Conservation (phyloP, 2,329 filamentous ascomycete genomes). For the Cercospora sesami region DNA sequence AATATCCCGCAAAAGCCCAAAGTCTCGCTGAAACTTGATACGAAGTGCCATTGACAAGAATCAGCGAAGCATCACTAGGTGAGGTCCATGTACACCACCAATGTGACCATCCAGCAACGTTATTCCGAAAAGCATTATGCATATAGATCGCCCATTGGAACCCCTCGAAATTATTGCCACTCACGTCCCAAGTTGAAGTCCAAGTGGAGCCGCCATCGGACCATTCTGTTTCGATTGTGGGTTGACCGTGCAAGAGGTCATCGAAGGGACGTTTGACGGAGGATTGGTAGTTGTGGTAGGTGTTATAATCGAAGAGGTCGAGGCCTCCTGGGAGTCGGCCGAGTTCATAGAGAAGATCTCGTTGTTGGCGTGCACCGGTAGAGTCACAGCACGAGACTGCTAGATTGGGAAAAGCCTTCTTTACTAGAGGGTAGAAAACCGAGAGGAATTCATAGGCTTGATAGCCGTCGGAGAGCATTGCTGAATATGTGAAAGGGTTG, state of each 20-base stretch:
- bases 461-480: not conserved
- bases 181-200: not conserved
- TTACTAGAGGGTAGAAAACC: not conserved
- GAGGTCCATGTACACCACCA: not conserved
- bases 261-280: not conserved
- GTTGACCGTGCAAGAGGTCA: not conserved
- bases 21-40: not conserved
- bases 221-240: not conserved
- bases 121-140: not conserved
- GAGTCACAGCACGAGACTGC: not conserved
- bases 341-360: not conserved
- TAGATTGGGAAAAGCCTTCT: not conserved
- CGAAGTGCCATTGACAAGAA: not conserved
- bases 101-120: not conserved
- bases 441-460: not conserved
- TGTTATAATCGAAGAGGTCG: not conserved
- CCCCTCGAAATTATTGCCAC: not conserved
- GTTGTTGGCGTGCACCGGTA: not conserved
- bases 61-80: not conserved
- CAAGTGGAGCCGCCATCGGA: not conserved
- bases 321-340: not conserved
- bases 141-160: not conserved
- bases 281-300: not conserved
- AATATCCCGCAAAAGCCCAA: not conserved
- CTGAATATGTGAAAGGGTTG: constrained; percentile 3